Base-by-base conservation (phyloP, 441 rosid genomes). In the Gossypium lobatum region DNA sequence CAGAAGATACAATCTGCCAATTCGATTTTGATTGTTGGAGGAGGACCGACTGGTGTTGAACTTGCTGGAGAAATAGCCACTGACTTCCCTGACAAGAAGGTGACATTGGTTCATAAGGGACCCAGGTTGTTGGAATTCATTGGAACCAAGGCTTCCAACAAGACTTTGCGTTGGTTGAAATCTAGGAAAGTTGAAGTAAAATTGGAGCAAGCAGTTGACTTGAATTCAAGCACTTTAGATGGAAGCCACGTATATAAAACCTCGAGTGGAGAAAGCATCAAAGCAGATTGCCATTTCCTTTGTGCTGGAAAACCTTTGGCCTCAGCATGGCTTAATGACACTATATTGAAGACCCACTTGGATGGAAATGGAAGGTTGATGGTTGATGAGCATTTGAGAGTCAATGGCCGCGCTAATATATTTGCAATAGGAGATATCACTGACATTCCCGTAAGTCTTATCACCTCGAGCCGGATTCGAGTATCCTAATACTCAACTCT, bases 31-130 rank as follows among this genome's bases (percentile, higher is more conserved):
- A 87, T 90, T 13, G 83, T 90, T 64, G 98, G 98, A 74, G 98
- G 97, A 71, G 97, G 97, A 55, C 98, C 98, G 0, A 83, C 92
- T 21, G 98, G 94, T 71, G 96, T 93, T 6, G 97, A 93, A 81
- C 90, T 93, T 78, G 93, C 95, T 21, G 98, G 88, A 42, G 97
- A 93, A 76, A 87, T 93, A 72, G 87, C 88, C 45, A 86, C 78
- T 31, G 93, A 90, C 78, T 93, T 85, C 74, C 96, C 97, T 0
- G 90, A 86, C 53, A 93, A 91, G 86, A 79, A 87, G 81, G 86
- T 93, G 67, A 91, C 93, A 18, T 79, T 93, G 54, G 97, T 90
- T 52, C 98, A 92, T 74, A 85, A 71, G 52, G 97, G 98, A 17
- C 80, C 23, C 4, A 85, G 97, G 79, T 80, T 93, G 77, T 78